These are phyloP conservation scores for Phytophthora hybrid DNA, from an alignment of 352 stramenopile species.

Conservation along the genomic window DNA sequence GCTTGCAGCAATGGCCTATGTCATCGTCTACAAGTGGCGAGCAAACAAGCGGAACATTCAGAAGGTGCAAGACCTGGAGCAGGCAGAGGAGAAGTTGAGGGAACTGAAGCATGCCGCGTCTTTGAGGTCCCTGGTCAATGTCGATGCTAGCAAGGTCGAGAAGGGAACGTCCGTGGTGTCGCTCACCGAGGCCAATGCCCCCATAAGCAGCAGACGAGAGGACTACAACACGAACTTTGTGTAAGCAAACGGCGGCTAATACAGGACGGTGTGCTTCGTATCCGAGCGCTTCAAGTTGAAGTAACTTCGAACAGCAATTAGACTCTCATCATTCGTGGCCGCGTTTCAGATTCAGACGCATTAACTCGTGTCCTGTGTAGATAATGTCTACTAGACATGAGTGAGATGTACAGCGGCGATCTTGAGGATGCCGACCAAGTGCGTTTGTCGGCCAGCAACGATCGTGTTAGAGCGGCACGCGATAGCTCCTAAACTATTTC, in stretches of 20 bases:
- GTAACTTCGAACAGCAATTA: too few relatives aligned
- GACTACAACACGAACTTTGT: slow-evolving; percentile 58
- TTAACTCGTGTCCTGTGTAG: too few relatives aligned
- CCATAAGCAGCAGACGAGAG: slow-evolving; percentile 40
- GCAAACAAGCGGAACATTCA: neutral
- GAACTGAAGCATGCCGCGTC: slow-evolving; percentile 31
- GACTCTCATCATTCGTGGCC: too few relatives aligned
- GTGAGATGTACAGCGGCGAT: too few relatives aligned
- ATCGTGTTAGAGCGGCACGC: too few relatives aligned
- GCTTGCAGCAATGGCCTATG: neutral
- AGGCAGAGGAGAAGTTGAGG: slow-evolving; percentile 16
- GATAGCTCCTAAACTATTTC: too few relatives aligned
- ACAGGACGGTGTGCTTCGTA: neutral
- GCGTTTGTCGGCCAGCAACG: too few relatives aligned
- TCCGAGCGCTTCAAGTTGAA: too few relatives aligned
- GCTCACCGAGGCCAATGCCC: slow-evolving; percentile 25
- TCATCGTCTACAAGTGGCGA: slow-evolving; percentile 15
- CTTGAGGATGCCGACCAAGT: too few relatives aligned
- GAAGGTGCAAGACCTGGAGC: slow-evolving; percentile 11
- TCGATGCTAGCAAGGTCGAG: slow-evolving; percentile 16
- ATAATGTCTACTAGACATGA: too few relatives aligned
- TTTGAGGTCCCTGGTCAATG: slow-evolving; percentile 25
- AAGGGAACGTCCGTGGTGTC: slow-evolving; percentile 17
- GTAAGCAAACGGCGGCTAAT: slow-evolving; percentile 3
- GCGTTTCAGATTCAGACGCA: too few relatives aligned